Evolutionary conservation across 2,329 filamentous ascomycete genomes (phyloP), one percentile per base, ranked within the genome.

Genomic region (Cladosporium sp.): DNA sequence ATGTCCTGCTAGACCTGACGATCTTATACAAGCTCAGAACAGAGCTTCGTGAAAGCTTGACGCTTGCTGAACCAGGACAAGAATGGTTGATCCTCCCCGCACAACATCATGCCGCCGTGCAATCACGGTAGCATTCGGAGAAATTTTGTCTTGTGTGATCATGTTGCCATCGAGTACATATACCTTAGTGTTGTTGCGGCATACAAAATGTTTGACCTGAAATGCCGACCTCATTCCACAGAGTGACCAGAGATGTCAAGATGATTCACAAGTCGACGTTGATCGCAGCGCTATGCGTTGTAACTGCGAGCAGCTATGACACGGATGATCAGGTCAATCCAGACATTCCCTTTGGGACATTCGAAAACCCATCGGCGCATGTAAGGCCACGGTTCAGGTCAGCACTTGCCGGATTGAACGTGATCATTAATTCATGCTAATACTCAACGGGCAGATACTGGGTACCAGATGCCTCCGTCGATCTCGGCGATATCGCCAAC

Each of bases 401-500:
- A 59, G 35, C 12, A 35, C n/a, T 14, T 31, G 23, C 26, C 12
- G 14, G 3, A 28, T 59, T 11, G 16, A 56, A 35, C 6, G 26
- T 33, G n/a, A 33, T 16, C 8, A 12, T 31, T n/a, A 6, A 18
- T 16, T 5, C 2, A n/a, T n/a, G 37, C 37, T 59, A 16, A 44
- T 31, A n/a, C n/a, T n/a, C 14, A 2, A 29, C 12, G 28, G 7
- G 62, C 49, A 73, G 78, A 56, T 80, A 80, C 69, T 80, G 79
- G 79, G 70, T 80, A 2, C 76, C 76, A 8, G 78, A 80, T 70
- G 76, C 78, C 5, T 74, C 72, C 1, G 75, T 79, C 6, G 70
- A 77, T 61, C 56, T 70, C 2, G 56, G 49, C 4, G 67, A 68
- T 3, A 69, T 80, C 0, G 69, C 70, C n/a, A 65, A 69, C 5